A percentile compares a stretch with the other conserved stretches of the same genome.
phyloP scores from a whole-genome alignment of 2,329 filamentous ascomycete genomes.

The Fusarium nygamai region DNA sequence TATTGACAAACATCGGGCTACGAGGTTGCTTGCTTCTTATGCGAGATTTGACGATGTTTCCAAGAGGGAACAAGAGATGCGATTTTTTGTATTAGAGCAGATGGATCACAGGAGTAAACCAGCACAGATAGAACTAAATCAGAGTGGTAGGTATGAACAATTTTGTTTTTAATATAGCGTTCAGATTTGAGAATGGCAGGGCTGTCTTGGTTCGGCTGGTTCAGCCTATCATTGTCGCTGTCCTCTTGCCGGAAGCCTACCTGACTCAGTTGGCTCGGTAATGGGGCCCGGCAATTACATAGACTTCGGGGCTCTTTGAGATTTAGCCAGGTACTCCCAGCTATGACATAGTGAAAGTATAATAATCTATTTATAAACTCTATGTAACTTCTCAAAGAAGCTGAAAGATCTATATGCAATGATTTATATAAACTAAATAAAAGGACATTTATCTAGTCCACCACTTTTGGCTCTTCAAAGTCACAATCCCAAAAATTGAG shows the following conservation, averaged over 20 bases:
- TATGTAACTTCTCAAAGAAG: accelerated
- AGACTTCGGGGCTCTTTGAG: accelerated
- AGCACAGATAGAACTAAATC: too few species aligned
- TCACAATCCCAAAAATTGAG: neutral
- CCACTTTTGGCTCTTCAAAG: neutral
- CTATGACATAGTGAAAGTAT: neutral
- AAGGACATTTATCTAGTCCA: neutral
- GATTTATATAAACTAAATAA: neutral
- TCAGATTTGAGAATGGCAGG: neutral
- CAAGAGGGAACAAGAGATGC: neutral
- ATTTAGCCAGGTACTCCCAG: neutral
- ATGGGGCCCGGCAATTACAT: neutral
- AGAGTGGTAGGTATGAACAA: too few species aligned
- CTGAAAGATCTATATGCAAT: neutral
- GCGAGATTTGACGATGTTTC: too few species aligned
- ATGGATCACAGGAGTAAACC: neutral
- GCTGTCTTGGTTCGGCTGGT: neutral
- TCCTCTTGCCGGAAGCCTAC: neutral
- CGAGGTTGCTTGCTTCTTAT: neutral
- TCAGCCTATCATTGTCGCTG: neutral
- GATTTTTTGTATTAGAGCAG: accelerated
- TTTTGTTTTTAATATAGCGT: too few species aligned
- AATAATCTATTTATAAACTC: neutral
- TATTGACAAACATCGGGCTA: neutral
- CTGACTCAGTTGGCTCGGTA: neutral